Percentiles rank a stretch among this genome's conserved stretches.
These are phyloP conservation scores for Physocladia obscura DNA, from an alignment of 192 early-diverging fungal genomes.

Conservation along the genomic window DNA sequence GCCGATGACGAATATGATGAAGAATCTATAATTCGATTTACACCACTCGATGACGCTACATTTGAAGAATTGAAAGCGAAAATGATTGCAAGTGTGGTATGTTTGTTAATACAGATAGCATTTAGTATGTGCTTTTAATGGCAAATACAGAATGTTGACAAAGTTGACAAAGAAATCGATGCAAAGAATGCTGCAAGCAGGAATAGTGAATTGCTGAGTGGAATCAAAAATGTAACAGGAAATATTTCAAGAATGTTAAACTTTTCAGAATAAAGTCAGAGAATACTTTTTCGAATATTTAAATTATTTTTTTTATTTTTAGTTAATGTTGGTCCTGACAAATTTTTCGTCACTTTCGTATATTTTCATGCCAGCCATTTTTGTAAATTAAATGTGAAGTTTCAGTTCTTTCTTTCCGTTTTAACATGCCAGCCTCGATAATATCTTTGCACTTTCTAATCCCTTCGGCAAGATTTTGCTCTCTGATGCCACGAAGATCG, in stretches of 20 bases:
- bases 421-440: constrained; percentile 55
- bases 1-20: constrained; percentile 29
- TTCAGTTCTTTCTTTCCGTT: no score
- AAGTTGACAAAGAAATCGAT: not conserved
- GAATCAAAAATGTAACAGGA: constrained; percentile 12
- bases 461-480: constrained; percentile 60
- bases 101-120: not conserved
- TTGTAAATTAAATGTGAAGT: no score
- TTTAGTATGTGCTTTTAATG: not conserved
- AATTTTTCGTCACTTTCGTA: no score
- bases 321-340: no score
- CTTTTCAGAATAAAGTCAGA: not conserved
- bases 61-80: constrained; percentile 53
- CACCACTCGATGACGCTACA: constrained; percentile 52
- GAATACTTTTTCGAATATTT: not conserved
- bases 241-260: constrained; percentile 13
- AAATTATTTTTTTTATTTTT: not conserved
- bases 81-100: constrained; percentile 36
- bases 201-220: constrained; percentile 10
- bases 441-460: constrained; percentile 50
- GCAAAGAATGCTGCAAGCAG: not conserved
- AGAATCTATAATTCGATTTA: constrained; percentile 60
- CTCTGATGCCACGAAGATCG: constrained; percentile 74
- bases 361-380: no score
- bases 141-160: constrained; percentile 1